Evolutionary conservation across 2,329 filamentous ascomycete genomes (phyloP), one percentile per base, ranked within the genome.

Genomic region (Stagonosporopsis vannaccii): DNA sequence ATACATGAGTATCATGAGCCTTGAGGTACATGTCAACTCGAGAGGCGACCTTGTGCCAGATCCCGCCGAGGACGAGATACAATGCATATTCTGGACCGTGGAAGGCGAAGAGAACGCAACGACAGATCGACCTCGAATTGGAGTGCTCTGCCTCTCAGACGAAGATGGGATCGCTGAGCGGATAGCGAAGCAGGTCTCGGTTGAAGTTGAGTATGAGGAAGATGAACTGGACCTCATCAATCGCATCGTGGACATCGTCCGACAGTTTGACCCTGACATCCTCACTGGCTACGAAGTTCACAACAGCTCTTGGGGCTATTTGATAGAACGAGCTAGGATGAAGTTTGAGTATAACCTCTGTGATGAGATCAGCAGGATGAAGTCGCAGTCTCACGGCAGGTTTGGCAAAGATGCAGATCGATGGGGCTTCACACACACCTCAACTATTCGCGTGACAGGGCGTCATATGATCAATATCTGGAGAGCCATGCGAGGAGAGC

Each of bases 381-480:
- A 92, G 70, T 85, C 85, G 5, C 87, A 95, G 64, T 91, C 91
- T 0, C 88, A 93, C 71, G 91, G 92, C 2, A 86, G 89, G 51
- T 93, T 93, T 69, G 91, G 91, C 19, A 96, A 91, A 74, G 91
- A 96, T 22, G 87, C 87, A 45, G 93, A 97, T 73, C 85, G 87
- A 62, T 98, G 94, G 94, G 94, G 93, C 0, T 97, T 96, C 79
- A 95, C 92, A 60, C 92, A 93, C 50, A 96, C 93, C 0, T 97
- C 92, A 2, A 94, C 91, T 2, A 92, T 98, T 63, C 87, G 88
- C 53, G 86, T 99, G n/a, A 97, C 93, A 0, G 95, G 95, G 5
- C 85, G 95, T 59, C 94, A 98, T 72, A 92, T 96, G 83, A 93
- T 99, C 79, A 98, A 98, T 66, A 90, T 98, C 41, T 98, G 95